Evolutionary conservation across 2,329 filamentous ascomycete genomes (phyloP), one percentile per base, ranked within the genome.

Genomic region (Hysterium pulicare): DNA sequence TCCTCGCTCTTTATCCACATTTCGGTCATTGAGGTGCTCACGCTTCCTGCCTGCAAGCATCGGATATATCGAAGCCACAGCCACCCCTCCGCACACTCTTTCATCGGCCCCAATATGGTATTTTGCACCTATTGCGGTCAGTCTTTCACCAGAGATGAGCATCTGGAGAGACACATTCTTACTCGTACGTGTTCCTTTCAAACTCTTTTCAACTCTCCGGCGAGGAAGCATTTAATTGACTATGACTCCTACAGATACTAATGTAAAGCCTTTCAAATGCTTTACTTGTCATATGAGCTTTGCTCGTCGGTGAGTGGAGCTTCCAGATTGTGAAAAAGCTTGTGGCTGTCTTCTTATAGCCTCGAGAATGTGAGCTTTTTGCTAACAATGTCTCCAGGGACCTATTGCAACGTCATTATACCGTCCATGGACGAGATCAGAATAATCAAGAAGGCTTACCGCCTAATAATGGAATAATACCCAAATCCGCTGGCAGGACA

Each of bases 241-340:
- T 13, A 8, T 28, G 13, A 28, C 41, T 36, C 22, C 35, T 44
- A 8, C 50, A 75, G 72, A 76, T 49, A 76, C 73, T 41, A 75
- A 76, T 54, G 71, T 76, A n/a, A 76, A 76, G 59, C 73, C 73
- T 2, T 76, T 74, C 67, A 76, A 75, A 61, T 76, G 73, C 58
- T 74, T 73, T 46, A 75, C 71, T 26, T 76, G 73, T 53, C 73
- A 76, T 47, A 76, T 76, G 73, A 75, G 72, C 44, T 76, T 76
- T 53, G 73, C 73, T 49, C 63, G 73, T 49, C 67, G 73, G 73
- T 76, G 56, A 43, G 71, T 66, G 15, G 20, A 6, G n/a, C n/a
- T 7, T 41, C 17, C 20, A n/a, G 11, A 13, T 20, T 17, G 6
- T 16, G 7, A 5, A 5, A 28, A 15, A 30, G 21, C 15, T 15